Evolutionary conservation across 2,329 filamentous ascomycete genomes (phyloP).

Genomic region (Talaromyces atroroseus): DNA sequence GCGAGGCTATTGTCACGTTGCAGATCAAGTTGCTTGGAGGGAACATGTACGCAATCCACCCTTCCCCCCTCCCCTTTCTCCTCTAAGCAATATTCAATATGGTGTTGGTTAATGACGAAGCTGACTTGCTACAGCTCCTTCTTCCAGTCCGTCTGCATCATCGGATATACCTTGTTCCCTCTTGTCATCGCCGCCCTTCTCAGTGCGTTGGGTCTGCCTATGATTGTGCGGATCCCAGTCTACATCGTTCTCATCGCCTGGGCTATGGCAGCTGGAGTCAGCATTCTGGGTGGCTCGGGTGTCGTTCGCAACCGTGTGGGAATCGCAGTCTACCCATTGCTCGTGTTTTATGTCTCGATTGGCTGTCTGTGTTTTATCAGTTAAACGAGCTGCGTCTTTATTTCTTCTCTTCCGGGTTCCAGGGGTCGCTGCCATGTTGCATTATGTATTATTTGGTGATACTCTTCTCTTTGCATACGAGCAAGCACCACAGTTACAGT

Average conservation of each 20-base stretch:
- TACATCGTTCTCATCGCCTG: constrained; percentile 84
- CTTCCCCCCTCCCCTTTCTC: too few relatives aligned
- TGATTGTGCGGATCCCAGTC: constrained; percentile 79
- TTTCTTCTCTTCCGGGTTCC: neutral
- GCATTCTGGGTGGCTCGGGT: constrained; percentile 90
- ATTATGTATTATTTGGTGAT: neutral
- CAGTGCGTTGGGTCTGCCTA: constrained; percentile 73
- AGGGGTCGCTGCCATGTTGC: too few relatives aligned
- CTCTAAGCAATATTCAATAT: constrained; percentile 2
- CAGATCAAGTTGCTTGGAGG: constrained; percentile 96
- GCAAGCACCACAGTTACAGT: too few relatives aligned
- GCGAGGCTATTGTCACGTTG: constrained; percentile 91
- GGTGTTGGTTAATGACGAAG: neutral
- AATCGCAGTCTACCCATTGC: constrained; percentile 88
- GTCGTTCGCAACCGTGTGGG: constrained; percentile 92
- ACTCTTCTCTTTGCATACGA: neutral
- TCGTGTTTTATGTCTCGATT: constrained; percentile 90
- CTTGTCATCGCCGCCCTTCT: constrained; percentile 88
- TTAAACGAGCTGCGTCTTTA: constrained; percentile 41
- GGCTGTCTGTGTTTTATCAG: constrained; percentile 97
- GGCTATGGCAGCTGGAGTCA: constrained; percentile 92
- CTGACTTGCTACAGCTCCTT: constrained; percentile 65
- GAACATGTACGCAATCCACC: constrained; percentile 68
- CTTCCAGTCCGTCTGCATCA: constrained; percentile 95
- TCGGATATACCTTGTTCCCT: constrained; percentile 96